A percentile compares a stretch with the other conserved stretches of the same genome.
phyloP scores from a whole-genome alignment of 441 rosid species.

The Brassica balearica region DNA sequence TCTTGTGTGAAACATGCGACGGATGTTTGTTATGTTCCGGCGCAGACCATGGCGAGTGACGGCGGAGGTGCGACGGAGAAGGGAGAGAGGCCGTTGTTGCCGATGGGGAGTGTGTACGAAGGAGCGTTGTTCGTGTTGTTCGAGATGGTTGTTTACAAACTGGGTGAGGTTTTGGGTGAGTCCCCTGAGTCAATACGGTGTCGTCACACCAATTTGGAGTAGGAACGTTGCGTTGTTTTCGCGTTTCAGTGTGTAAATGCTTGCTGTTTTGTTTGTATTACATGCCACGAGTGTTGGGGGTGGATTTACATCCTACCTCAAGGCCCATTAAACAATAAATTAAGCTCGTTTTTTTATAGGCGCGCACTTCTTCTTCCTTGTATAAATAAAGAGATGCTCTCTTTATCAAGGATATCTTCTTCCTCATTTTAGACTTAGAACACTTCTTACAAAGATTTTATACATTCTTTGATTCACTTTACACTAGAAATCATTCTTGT shows the following conservation, averaged over 20 bases:
- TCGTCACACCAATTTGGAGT: constrained; percentile 93
- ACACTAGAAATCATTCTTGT: too few relatives aligned
- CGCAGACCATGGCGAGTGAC: constrained; percentile 83
- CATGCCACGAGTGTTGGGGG: neutral
- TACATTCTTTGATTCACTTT: too few relatives aligned
- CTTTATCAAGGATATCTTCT: too few relatives aligned
- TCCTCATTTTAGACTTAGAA: too few relatives aligned
- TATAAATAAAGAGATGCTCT: too few relatives aligned
- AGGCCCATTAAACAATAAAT: too few relatives aligned
- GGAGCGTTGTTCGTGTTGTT: constrained; percentile 88
- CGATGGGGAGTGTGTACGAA: constrained; percentile 92
- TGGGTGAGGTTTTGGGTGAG: constrained; percentile 67
- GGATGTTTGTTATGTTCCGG: constrained; percentile 68
- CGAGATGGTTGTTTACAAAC: constrained; percentile 79
- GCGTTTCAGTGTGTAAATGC: neutral
- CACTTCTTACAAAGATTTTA: too few relatives aligned
- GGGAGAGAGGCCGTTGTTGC: constrained; percentile 57
- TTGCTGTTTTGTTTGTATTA: constrained; percentile 1
- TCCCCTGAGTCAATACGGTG: constrained; percentile 68
- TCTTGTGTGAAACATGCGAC: constrained; percentile 68
- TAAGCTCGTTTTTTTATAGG: too few relatives aligned
- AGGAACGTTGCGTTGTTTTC: constrained; percentile 23
- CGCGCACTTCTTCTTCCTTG: too few relatives aligned
- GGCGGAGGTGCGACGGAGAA: neutral
- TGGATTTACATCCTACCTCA: too few relatives aligned